Conservation (phyloP, 148 eudicot species). For the Rhododendron vialii region DNA sequence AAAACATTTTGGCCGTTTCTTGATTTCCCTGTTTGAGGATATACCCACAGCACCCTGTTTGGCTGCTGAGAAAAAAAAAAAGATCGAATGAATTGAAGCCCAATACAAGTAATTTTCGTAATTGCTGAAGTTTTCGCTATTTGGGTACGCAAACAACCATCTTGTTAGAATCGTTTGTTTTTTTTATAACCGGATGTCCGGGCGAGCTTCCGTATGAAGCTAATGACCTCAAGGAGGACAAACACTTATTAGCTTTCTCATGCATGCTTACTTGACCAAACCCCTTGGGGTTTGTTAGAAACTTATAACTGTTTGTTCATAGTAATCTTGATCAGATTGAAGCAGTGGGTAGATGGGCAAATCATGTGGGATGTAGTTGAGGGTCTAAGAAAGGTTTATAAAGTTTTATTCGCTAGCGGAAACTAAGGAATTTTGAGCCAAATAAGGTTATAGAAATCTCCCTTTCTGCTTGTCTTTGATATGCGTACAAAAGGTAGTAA, state of each 20-base stretch:
- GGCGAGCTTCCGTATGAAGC: too few relatives aligned
- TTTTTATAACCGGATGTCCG: too few relatives aligned
- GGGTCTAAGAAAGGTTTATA: neutral
- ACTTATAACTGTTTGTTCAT: neutral
- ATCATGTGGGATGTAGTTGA: neutral
- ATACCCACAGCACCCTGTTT: neutral
- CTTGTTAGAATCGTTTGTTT: neutral
- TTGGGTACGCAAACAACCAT: neutral
- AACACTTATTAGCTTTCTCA: too few relatives aligned
- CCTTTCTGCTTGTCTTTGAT: neutral
- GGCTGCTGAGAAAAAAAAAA: neutral
- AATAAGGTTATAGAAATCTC: neutral
- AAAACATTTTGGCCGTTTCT: neutral
- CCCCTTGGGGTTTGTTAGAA: too few relatives aligned
- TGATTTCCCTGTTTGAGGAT: neutral
- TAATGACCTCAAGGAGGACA: too few relatives aligned
- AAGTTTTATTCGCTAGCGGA: neutral
- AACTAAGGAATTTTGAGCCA: neutral
- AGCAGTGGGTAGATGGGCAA: neutral
- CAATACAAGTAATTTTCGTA: neutral
- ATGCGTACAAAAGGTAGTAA: neutral
- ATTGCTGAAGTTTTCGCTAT: neutral
- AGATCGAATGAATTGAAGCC: neutral
- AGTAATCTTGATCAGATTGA: neutral
- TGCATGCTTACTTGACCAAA: too few relatives aligned